Conservation (phyloP, 176 grass and related monocot genomes). For the Oryza longistaminata region DNA sequence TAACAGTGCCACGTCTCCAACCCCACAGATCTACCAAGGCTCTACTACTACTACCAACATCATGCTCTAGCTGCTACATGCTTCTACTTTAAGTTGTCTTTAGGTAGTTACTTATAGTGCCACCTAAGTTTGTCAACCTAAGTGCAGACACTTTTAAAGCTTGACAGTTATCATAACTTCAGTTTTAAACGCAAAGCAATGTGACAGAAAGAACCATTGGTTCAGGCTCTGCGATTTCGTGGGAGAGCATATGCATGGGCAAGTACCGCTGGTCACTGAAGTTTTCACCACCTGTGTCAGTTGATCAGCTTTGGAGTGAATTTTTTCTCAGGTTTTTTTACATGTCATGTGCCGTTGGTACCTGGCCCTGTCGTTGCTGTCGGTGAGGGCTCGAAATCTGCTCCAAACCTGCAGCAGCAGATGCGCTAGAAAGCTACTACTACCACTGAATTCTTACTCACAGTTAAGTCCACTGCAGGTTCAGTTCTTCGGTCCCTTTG, state of each 20-base stretch:
- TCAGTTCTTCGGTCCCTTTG: conserved; percentile 75
- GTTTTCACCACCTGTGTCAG: conserved; percentile 16
- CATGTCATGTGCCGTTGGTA: conserved; percentile 19
- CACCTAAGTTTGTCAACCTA: conserved; percentile 41
- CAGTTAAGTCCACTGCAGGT: conserved; percentile 34
- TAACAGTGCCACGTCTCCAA: neutral
- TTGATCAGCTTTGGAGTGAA: neutral
- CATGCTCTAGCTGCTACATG: conserved; percentile 6
- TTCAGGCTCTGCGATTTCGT: neutral
- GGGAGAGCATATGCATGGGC: neutral
- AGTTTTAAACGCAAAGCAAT: neutral
- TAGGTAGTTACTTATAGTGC: neutral
- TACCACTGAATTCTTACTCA: conserved; percentile 16
- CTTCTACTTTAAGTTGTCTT: conserved; percentile 37
- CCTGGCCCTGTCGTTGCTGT: conserved; percentile 9
- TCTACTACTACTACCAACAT: neutral
- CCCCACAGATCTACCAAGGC: conserved; percentile 15
- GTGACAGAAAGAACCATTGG: neutral
- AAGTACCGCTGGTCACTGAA: conserved; percentile 23
- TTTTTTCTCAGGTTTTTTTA: conserved; percentile 27
- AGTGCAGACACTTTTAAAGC: conserved; percentile 16
- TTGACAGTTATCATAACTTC: neutral
- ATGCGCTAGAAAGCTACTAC: conserved; percentile 19
- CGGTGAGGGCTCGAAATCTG: conserved; percentile 6
- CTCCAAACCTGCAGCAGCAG: conserved; percentile 23